phyloP scores from a whole-genome alignment of 441 rosid genomes.

The Capsella rubella region DNA sequence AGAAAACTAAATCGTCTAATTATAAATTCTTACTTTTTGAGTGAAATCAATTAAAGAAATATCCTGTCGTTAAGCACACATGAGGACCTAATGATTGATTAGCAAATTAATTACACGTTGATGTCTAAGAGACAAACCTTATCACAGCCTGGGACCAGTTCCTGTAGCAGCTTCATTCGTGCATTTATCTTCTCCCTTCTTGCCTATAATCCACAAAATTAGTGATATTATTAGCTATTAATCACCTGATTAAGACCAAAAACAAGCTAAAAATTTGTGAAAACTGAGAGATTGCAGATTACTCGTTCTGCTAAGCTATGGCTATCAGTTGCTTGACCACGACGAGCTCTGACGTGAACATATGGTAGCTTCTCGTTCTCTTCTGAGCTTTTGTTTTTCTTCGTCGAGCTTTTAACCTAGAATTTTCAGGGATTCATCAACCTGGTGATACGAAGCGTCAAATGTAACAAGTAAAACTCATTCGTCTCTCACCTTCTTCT shows the following conservation, averaged over 20 bases:
- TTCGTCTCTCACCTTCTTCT: conserved; percentile 65
- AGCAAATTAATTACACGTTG: conserved; percentile 39
- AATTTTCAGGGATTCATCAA: conserved; percentile 8
- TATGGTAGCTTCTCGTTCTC: conserved; percentile 84
- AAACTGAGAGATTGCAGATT: conserved; percentile 34
- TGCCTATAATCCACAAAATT: conserved; percentile 48
- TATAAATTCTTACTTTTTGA: conserved; percentile 31
- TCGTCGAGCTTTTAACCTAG: conserved; percentile 75
- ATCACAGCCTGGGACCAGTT: conserved; percentile 76
- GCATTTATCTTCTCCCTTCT: conserved; percentile 75
- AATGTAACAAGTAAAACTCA: neutral
- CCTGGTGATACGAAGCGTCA: conserved; percentile 2
- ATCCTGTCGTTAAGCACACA: conserved; percentile 42
- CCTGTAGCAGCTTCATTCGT: conserved; percentile 74
- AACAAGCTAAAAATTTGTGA: neutral
- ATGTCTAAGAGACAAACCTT: conserved; percentile 46
- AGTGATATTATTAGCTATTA: conserved; percentile 38
- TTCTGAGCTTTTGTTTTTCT: conserved; percentile 80
- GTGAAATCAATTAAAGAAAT: conserved; percentile 40
- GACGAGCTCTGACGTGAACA: conserved; percentile 97
- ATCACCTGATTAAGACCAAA: conserved; percentile 29
- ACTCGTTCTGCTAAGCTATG: conserved; percentile 99
- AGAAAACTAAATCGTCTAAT: conserved; percentile 14
- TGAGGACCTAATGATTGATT: conserved; percentile 52
- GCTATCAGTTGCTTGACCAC: conserved; percentile 98